Evolutionary conservation across 768 basidiomycete genomes (phyloP).

Genomic region (Cyclocybe cylindracea): DNA sequence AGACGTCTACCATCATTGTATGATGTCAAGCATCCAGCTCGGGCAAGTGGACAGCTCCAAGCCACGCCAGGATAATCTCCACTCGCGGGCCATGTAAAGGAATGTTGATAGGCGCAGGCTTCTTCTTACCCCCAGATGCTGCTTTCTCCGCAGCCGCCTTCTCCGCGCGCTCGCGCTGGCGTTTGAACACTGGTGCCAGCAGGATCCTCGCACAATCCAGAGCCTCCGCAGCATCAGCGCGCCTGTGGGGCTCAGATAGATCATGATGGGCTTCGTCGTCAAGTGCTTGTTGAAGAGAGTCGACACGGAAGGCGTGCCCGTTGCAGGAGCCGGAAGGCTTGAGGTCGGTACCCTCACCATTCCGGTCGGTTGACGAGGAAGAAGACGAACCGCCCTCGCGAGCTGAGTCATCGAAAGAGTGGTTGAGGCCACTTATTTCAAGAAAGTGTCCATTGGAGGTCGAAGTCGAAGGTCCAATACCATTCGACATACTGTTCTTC

Average conservation of each 20-base stretch:
- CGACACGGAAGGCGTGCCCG: too few relatives aligned
- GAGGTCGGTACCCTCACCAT: too few relatives aligned
- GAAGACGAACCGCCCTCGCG: too few relatives aligned
- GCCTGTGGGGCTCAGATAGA: constrained; percentile 11
- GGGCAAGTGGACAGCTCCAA: constrained; percentile 77
- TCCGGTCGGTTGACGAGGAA: too few relatives aligned
- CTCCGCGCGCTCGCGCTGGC: constrained; percentile 61
- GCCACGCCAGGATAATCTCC: constrained; percentile 83
- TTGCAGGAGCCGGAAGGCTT: too few relatives aligned
- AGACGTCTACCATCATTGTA: neutral
- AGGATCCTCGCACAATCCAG: constrained; percentile 74
- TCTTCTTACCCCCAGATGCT: constrained; percentile 48
- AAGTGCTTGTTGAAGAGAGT: too few relatives aligned
- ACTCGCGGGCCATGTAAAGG: constrained; percentile 86
- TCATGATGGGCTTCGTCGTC: constrained; percentile 1
- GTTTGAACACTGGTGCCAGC: constrained; percentile 66
- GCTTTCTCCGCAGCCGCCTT: constrained; percentile 52
- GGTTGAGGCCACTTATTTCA: neutral
- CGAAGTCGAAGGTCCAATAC: neutral
- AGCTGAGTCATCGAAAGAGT: too few relatives aligned
- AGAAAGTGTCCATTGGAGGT: constrained; percentile 4
- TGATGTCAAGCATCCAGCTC: constrained; percentile 54
- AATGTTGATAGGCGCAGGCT: constrained; percentile 70
- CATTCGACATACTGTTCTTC: constrained; percentile 23
- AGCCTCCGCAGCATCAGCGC: constrained; percentile 48